phyloP scores from a whole-genome alignment of 2,329 filamentous ascomycete genomes.

The Zopfia rhizophila region DNA sequence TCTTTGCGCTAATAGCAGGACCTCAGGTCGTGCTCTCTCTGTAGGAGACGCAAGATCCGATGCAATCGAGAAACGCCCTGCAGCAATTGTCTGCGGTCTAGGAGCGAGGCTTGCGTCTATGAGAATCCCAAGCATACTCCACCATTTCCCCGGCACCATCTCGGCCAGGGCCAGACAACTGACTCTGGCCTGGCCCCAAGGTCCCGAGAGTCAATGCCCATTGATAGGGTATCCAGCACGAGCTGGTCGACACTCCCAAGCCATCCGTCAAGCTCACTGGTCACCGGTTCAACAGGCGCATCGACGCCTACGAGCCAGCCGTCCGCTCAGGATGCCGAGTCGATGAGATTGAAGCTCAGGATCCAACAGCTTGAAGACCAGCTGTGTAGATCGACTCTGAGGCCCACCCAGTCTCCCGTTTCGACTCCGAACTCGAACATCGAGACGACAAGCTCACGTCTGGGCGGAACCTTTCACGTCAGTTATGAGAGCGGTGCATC shows the following conservation, averaged over 20 bases:
- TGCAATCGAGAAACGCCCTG: slow-evolving; percentile 70
- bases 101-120: slow-evolving; percentile 66
- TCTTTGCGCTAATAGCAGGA: slow-evolving; percentile 17
- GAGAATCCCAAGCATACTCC: slow-evolving; percentile 26
- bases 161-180: slow-evolving; percentile 1
- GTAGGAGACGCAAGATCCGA: slow-evolving; percentile 69
- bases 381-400: slow-evolving; percentile 41
- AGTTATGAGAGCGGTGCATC: slow-evolving; percentile 50
- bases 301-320: slow-evolving; percentile 35
- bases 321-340: slow-evolving; percentile 47
- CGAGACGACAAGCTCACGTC: slow-evolving; percentile 50
- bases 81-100: slow-evolving; percentile 67
- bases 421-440: slow-evolving; percentile 39
- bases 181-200: slow-evolving; percentile 1
- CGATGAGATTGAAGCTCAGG: slow-evolving; percentile 51
- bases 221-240: slow-evolving; percentile 6
- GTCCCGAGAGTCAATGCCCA: slow-evolving; percentile 2
- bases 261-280: slow-evolving; percentile 15
- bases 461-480: slow-evolving; percentile 59
- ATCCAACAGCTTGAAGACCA: slow-evolving; percentile 60
- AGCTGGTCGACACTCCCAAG: slow-evolving; percentile 18
- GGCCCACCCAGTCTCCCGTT: slow-evolving; percentile 15
- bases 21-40: slow-evolving; percentile 65
- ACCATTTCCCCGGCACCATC: slow-evolving; percentile 6
- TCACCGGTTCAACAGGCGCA: slow-evolving; percentile 19